Conservation (phyloP, 1,284 basidiomycete genomes). For the Microbotryum scabiosae region DNA sequence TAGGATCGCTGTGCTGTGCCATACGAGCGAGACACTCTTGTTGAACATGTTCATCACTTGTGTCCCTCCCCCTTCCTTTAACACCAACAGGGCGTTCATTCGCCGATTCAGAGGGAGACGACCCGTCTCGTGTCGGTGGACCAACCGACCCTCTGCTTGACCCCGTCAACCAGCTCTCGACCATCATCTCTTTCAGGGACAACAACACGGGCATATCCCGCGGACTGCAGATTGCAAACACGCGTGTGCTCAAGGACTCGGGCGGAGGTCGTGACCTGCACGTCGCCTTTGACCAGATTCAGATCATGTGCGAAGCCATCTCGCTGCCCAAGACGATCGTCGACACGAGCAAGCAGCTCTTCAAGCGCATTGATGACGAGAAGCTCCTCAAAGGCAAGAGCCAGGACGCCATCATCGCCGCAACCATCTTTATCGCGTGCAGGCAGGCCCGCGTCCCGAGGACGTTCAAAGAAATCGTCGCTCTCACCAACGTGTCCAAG, state of each 20-base stretch:
- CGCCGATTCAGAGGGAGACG: conserved; percentile 92
- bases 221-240: conserved; percentile 83
- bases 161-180: conserved; percentile 86
- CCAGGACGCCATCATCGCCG: conserved; percentile 85
- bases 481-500: conserved; percentile 85
- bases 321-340: conserved; percentile 88
- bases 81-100: conserved; percentile 62
- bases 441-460: conserved; percentile 86
- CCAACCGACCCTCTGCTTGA: conserved; percentile 80
- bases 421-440: conserved; percentile 97
- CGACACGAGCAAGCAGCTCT: conserved; percentile 92
- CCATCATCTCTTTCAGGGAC: conserved; percentile 88
- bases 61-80: no score
- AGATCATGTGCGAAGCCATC: conserved; percentile 88
- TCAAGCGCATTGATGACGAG: conserved; percentile 93
- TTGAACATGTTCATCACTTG: no score
- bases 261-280: conserved; percentile 70
- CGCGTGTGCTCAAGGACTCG: conserved; percentile 59
- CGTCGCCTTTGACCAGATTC: conserved; percentile 82
- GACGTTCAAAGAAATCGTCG: conserved; percentile 93
- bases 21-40: no score
- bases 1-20: no score
- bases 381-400: conserved; percentile 85
- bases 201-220: conserved; percentile 86
- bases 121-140: conserved; percentile 98